A percentile compares a stretch with the other conserved stretches of the same genome.
Conservation (phyloP, 768 basidiomycete genomes). For the Mycena leptocephala region DNA sequence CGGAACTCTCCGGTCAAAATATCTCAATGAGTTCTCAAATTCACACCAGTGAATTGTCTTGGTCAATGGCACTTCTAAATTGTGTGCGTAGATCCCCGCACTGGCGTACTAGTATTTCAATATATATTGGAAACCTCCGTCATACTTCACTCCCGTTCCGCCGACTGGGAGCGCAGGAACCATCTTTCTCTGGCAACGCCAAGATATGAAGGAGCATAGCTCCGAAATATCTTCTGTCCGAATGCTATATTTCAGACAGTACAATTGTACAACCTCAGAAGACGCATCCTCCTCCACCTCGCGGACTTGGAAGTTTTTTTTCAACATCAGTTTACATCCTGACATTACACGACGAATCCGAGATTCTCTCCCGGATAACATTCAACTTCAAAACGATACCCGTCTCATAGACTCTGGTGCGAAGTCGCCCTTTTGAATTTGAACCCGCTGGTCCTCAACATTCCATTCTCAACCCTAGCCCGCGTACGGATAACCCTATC, state of each 20-base stretch:
- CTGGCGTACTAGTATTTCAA: neutral
- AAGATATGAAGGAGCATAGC: neutral
- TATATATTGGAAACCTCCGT: neutral
- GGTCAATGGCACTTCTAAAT: neutral
- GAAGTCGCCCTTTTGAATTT: neutral
- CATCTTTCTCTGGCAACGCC: neutral
- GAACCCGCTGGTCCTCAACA: neutral
- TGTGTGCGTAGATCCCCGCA: neutral
- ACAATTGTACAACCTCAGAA: no score
- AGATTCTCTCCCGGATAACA: neutral
- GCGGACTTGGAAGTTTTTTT: no score
- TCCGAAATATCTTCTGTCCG: neutral
- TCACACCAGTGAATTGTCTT: neutral
- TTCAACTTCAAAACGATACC: neutral
- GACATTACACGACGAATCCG: neutral
- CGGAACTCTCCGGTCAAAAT: neutral
- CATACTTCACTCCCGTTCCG: neutral
- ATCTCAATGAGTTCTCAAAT: neutral
- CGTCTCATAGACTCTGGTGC: neutral
- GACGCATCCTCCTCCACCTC: no score
- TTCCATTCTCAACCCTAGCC: neutral
- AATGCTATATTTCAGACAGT: neutral
- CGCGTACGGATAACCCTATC: neutral
- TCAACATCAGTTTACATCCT: neutral
- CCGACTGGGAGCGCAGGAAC: neutral